Base-by-base conservation (phyloP, 1,284 basidiomycete genomes). In the Mycena sp. region DNA sequence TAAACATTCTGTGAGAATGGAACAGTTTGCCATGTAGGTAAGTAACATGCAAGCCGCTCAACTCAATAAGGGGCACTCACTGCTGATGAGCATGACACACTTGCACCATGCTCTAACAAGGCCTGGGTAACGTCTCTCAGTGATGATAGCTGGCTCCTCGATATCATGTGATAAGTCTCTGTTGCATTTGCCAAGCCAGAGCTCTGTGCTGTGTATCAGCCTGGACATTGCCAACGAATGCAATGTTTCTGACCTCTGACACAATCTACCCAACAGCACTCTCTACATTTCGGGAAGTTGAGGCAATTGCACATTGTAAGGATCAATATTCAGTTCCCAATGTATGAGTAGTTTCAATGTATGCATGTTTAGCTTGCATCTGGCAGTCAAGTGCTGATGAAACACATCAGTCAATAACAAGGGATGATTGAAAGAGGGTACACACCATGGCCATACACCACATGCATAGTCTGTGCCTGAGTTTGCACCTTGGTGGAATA, bases 331-430 rank as follows among this genome's bases (percentile, higher is more conserved):
- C 82, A 4, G 77, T 73, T 28, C 76, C 76, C 71, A 91, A 76
- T 4, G 78, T 71, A 43, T 81, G 77, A 19, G 84, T 87, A 10
- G 82, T 80, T 54, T 92, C 90, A 5, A 89, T 71, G 26, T 91
- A 84, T 35, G 87, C 86, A 56, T 87, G 83, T 73, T 94, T 94
- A 14, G 86, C 83, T 58, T 85, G 82, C 43, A 78, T 77, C 69
- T 90, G 78, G 58, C 85, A 80, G 64, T 91, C 86, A 66, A 91
- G 83, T 25, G n/a, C n/a, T n/a, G n/a, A n/a, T n/a, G n/a, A n/a
- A n/a, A n/a, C n/a, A n/a, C n/a, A n/a, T n/a, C n/a, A 85, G 89
- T 89, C 64, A 43, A 35, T 19, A 46, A 50, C 50, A 59, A 58
- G 37, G 25, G 14, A 45, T 19, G 40, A 44, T 7, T n/a, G 23